A percentile compares a stretch with the other conserved stretches of the same genome.
phyloP scores from a whole-genome alignment of 1,284 basidiomycete genomes.

The Trichosporon sp. region DNA sequence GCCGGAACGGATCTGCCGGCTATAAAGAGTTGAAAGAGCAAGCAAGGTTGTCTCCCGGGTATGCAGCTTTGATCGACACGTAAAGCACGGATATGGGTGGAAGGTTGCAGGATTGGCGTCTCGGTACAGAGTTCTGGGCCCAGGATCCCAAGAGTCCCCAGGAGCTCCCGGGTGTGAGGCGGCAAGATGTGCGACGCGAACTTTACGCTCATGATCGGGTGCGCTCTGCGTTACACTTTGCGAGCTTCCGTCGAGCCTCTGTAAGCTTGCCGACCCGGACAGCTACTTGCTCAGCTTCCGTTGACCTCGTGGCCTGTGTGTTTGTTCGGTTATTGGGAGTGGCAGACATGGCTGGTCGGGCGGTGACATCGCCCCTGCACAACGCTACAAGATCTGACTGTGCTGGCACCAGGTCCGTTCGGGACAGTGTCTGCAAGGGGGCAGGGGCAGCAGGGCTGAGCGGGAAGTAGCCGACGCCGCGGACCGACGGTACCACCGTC shows the following conservation, averaged over 20 bases:
- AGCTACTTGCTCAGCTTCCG: not conserved
- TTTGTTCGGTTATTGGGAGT: not conserved
- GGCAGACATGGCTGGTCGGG: not conserved
- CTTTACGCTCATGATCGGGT: constrained; percentile 2
- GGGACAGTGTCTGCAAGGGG: not conserved
- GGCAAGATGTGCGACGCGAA: not conserved
- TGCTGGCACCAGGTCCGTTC: not conserved
- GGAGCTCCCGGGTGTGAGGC: too few species aligned
- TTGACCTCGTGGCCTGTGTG: too few species aligned
- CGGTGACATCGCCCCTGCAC: too few species aligned
- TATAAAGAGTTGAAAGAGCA: not conserved
- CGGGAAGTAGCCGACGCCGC: not conserved
- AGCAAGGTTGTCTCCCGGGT: not conserved
- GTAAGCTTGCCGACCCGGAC: too few species aligned
- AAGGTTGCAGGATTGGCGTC: not conserved
- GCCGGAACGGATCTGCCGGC: not conserved
- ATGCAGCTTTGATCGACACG: not conserved
- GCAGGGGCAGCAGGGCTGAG: not conserved
- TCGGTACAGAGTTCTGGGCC: not conserved
- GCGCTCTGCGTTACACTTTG: not conserved
- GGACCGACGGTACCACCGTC: not conserved
- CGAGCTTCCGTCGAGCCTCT: not conserved
- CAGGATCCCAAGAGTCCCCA: not conserved
- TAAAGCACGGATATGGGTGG: not conserved
- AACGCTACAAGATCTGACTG: not conserved